phyloP scores from a whole-genome alignment of 2,329 filamentous ascomycete species.

The Xylaria sp. region DNA sequence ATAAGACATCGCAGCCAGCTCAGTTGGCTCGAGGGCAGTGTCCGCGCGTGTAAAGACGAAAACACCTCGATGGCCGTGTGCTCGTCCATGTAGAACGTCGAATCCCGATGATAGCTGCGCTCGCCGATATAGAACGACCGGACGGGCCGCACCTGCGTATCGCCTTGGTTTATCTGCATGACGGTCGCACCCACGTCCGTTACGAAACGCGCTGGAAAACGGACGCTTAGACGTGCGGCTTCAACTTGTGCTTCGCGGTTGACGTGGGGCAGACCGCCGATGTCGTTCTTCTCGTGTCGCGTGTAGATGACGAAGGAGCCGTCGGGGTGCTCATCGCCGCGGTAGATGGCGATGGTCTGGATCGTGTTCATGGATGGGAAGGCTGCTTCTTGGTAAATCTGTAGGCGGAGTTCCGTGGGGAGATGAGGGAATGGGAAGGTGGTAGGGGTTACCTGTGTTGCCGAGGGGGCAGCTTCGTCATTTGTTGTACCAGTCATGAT shows the following conservation, averaged over 20 bases:
- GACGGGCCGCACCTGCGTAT: background rate
- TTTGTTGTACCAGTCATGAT: no score
- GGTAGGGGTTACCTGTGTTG: no score
- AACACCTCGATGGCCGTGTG: background rate
- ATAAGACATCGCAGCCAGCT: constrained; percentile 3
- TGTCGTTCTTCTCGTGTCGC: background rate
- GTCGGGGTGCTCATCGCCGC: background rate
- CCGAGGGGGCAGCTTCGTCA: no score
- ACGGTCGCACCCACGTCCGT: constrained; percentile 4
- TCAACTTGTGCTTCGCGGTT: background rate
- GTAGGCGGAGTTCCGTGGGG: background rate
- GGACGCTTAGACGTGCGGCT: background rate
- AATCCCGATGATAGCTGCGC: background rate
- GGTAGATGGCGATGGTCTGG: background rate
- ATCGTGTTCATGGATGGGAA: background rate
- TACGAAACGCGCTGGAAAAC: constrained; percentile 1
- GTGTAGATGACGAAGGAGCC: background rate
- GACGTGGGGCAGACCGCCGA: background rate
- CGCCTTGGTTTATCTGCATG: constrained; percentile 6
- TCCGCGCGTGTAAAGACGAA: background rate
- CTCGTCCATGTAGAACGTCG: constrained; percentile 8
- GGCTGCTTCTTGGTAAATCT: background rate
- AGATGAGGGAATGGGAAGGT: background rate
- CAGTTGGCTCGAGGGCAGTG: background rate
- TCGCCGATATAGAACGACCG: background rate